Conservation (phyloP, 139 green algal genomes). For the Chlorella ohadii region DNA sequence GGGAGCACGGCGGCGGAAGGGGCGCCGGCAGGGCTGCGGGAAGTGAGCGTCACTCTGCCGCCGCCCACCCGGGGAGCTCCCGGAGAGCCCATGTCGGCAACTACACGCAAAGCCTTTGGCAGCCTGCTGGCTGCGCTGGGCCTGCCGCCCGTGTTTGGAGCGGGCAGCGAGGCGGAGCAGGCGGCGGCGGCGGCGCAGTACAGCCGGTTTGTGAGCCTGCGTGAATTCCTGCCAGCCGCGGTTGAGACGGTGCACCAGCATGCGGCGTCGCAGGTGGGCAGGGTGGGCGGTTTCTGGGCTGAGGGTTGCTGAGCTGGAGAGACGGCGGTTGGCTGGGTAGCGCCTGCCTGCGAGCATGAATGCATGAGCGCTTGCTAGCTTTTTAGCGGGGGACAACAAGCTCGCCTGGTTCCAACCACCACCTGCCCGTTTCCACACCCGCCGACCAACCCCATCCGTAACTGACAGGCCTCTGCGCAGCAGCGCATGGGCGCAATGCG, state of each 20-base stretch:
- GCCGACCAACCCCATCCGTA: too few relatives aligned
- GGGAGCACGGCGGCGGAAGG: neutral
- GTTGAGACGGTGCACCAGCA: conserved; percentile 50
- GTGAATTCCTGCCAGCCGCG: conserved; percentile 58
- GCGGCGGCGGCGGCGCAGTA: neutral
- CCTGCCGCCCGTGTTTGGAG: conserved; percentile 5
- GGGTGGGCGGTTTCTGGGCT: too few relatives aligned
- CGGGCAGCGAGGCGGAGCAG: conserved; percentile 5
- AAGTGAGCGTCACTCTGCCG: conserved; percentile 39
- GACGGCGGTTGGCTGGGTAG: too few relatives aligned
- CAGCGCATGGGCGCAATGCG: conserved; percentile 53
- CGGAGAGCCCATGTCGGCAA: conserved; percentile 3
- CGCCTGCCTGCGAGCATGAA: too few relatives aligned
- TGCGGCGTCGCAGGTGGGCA: conserved; percentile 22
- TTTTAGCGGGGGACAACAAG: too few relatives aligned
- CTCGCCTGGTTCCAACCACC: too few relatives aligned
- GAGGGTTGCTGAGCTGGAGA: too few relatives aligned
- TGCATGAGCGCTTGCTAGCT: too few relatives aligned
- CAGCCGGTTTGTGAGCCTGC: conserved; percentile 24
- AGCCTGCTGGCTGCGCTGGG: conserved; percentile 59
- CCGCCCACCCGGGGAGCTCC: conserved; percentile 33
- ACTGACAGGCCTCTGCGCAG: conserved; percentile 17
- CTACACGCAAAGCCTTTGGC: conserved; percentile 44
- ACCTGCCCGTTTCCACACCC: too few relatives aligned
- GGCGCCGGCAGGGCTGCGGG: conserved; percentile 20